A percentile compares a stretch with the other conserved stretches of the same genome.
phyloP scores from a whole-genome alignment of 768 basidiomycete species.

The Xanthoconium stramineum region DNA sequence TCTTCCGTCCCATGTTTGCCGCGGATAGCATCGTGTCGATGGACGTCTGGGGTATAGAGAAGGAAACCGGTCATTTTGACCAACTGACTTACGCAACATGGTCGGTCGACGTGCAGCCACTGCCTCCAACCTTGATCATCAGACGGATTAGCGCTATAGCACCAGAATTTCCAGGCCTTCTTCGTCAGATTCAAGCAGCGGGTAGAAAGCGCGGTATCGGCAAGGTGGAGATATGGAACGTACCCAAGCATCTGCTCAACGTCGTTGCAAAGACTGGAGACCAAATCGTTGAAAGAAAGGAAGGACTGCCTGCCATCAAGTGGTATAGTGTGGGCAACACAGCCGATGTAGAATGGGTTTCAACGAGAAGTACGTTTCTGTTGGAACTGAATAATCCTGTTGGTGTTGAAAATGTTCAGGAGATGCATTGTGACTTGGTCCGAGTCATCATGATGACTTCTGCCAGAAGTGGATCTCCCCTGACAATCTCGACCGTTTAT shows the following conservation, averaged over 20 bases:
- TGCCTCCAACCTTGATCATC: conserved; percentile 38
- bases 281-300: conserved; percentile 30
- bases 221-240: conserved; percentile 47
- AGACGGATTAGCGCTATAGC: conserved; percentile 38
- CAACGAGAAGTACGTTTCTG: conserved; percentile 41
- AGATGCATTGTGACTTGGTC: no score
- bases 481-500: neutral
- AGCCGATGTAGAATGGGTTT: conserved; percentile 40
- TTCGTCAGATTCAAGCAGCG: conserved; percentile 33
- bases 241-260: conserved; percentile 33
- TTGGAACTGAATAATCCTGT: conserved; percentile 10
- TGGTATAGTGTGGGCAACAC: conserved; percentile 45
- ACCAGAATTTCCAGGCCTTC: conserved; percentile 33
- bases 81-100: conserved; percentile 39
- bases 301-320: conserved; percentile 43
- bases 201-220: conserved; percentile 35
- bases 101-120: conserved; percentile 38
- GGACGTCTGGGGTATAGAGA: conserved; percentile 22
- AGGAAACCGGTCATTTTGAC: neutral
- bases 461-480: neutral
- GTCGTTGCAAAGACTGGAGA: conserved; percentile 32
- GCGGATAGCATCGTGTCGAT: conserved; percentile 8
- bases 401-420: conserved; percentile 32
- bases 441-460: no score
- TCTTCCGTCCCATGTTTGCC: conserved; percentile 32